phyloP scores from a whole-genome alignment of 1,284 basidiomycete genomes.

The Ganoderma meredithae region DNA sequence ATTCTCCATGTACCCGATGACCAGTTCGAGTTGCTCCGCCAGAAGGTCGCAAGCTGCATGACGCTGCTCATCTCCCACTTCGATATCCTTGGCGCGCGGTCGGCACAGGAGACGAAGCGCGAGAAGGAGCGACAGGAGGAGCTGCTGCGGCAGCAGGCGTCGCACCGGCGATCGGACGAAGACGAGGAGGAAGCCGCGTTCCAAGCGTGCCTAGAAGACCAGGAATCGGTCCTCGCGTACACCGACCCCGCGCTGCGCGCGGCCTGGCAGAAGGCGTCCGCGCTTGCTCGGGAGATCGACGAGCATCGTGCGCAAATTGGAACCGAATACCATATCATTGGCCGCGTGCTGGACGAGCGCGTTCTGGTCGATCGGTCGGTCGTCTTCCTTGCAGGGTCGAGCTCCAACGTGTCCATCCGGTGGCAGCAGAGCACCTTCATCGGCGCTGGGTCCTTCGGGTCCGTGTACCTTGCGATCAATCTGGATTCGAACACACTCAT shows the following conservation, averaged over 20 bases:
- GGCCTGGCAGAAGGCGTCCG: conserved; percentile 76
- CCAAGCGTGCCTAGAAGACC: conserved; percentile 41
- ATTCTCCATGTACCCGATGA: conserved; percentile 90
- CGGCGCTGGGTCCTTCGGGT: conserved; percentile 96
- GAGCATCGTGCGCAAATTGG: conserved; percentile 66
- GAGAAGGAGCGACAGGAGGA: conserved; percentile 89
- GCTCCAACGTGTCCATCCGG: conserved; percentile 94
- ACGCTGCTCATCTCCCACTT: conserved; percentile 97
- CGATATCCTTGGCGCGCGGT: conserved; percentile 95
- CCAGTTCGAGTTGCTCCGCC: conserved; percentile 89
- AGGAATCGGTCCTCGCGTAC: conserved; percentile 50
- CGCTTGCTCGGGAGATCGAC: conserved; percentile 54
- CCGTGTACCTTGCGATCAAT: conserved; percentile 98
- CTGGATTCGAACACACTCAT: conserved; percentile 96
- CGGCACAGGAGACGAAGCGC: conserved; percentile 85
- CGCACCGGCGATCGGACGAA: conserved; percentile 48
- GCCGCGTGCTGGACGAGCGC: conserved; percentile 91
- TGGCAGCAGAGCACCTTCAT: conserved; percentile 99
- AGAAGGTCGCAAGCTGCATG: conserved; percentile 97
- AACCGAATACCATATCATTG: conserved; percentile 77
- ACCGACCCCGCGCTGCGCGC: conserved; percentile 71
- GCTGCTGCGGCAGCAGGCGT: conserved; percentile 66
- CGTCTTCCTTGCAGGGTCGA: conserved; percentile 91
- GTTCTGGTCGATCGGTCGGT: conserved; percentile 91
- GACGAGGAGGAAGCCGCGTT: conserved; percentile 58